These are phyloP conservation scores for Penicillium capsulatum DNA, from an alignment of 2,329 filamentous ascomycete genomes.

Conservation along the genomic window DNA sequence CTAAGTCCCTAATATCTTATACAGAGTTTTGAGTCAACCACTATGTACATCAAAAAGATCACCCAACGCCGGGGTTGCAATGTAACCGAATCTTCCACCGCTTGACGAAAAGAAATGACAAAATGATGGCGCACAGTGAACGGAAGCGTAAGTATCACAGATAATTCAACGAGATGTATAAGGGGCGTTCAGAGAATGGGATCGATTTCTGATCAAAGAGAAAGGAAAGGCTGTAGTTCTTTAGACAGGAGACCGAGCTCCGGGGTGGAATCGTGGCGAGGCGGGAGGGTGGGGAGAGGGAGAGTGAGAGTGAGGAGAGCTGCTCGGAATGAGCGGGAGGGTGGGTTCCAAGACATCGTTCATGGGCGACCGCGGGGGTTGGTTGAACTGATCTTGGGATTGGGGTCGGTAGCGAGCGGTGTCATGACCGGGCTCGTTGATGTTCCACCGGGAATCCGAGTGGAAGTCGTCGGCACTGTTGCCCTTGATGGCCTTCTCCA, in stretches of 20 bases:
- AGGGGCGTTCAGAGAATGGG: neutral
- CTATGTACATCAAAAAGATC: conserved; percentile 10
- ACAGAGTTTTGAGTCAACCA: neutral
- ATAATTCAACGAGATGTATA: neutral
- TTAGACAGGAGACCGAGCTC: neutral
- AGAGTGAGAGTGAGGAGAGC: neutral
- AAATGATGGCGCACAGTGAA: neutral
- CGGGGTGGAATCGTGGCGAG: too few relatives aligned
- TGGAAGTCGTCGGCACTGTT: conserved; percentile 3
- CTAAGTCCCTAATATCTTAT: too few relatives aligned
- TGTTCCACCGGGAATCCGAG: conserved; percentile 9
- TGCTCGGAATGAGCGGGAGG: conserved; percentile 10
- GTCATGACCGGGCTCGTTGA: conserved; percentile 1
- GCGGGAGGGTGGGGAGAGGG: too few relatives aligned
- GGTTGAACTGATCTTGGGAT: neutral
- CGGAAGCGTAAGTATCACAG: neutral
- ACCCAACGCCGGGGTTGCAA: conserved; percentile 9
- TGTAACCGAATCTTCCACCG: conserved; percentile 6
- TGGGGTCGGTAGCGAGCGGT: conserved; percentile 1
- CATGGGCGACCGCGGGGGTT: conserved; percentile 6
- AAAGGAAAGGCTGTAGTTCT: neutral
- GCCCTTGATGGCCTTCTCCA: conserved; percentile 81
- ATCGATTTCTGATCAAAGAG: neutral
- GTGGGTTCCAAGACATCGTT: conserved; percentile 12
- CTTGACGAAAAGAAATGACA: conserved; percentile 3